Conservation (phyloP, 257 asterid species). For the Vinca minor region DNA sequence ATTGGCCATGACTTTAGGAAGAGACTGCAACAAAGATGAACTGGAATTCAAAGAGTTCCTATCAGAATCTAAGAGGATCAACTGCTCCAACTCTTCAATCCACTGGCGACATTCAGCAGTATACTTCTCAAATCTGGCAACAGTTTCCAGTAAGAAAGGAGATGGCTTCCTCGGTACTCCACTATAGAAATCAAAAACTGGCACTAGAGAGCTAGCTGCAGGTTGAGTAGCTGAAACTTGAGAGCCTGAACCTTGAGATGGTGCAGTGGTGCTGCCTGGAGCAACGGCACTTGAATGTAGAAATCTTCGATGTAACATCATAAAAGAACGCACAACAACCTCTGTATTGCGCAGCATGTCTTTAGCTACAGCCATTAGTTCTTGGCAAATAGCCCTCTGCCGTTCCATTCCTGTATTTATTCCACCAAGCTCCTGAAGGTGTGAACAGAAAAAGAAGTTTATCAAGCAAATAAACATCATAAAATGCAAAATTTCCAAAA, state of each 20-base stretch:
- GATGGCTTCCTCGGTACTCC: conserved; percentile 93
- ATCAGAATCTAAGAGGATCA: conserved; percentile 59
- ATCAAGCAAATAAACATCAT: neutral
- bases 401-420: conserved; percentile 70
- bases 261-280: conserved; percentile 36
- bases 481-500: neutral
- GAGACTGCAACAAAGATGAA: conserved; percentile 75
- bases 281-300: conserved; percentile 53
- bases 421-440: conserved; percentile 83
- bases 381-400: conserved; percentile 71
- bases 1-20: conserved; percentile 85
- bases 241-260: conserved; percentile 60
- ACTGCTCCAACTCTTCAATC: conserved; percentile 91
- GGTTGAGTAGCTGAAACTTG: conserved; percentile 54
- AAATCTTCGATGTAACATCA: conserved; percentile 83
- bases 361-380: conserved; percentile 67
- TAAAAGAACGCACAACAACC: conserved; percentile 84
- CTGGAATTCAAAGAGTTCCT: conserved; percentile 41
- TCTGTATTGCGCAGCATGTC: conserved; percentile 88
- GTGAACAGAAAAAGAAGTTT: neutral
- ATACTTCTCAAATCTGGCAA: conserved; percentile 86
- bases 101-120: conserved; percentile 78
- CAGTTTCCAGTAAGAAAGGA: conserved; percentile 77
- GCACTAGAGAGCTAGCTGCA: conserved; percentile 45
- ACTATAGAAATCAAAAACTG: conserved; percentile 75